phyloP scores from a whole-genome alignment of 2,329 filamentous ascomycete genomes.

The Claviceps sp. region DNA sequence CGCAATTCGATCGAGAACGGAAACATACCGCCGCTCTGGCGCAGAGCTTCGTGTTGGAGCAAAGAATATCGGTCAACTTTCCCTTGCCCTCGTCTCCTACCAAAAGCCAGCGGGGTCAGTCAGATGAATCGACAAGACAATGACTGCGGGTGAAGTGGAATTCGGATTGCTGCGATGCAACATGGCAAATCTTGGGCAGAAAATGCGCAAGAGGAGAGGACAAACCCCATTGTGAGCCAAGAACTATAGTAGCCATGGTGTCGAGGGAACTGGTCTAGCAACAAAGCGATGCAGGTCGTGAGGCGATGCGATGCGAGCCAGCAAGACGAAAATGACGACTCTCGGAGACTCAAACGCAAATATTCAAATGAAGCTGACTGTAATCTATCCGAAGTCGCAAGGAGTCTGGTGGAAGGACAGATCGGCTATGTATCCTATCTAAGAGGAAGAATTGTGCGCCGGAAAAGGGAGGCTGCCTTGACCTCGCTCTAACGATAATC shows the following conservation, averaged over 20 bases:
- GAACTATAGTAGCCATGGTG: slow-evolving; percentile 9
- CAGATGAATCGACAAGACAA: slow-evolving; percentile 3
- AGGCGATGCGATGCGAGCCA: not conserved
- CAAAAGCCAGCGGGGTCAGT: not conserved
- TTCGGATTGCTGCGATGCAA: not conserved
- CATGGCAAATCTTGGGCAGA: not conserved
- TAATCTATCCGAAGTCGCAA: too few species aligned
- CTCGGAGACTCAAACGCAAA: not conserved
- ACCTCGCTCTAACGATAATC: too few species aligned
- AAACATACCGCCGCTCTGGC: slow-evolving; percentile 15
- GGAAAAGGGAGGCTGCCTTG: too few species aligned
- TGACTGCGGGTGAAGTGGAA: not conserved
- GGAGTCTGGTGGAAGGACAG: too few species aligned
- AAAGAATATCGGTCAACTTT: slow-evolving; percentile 23
- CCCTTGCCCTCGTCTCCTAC: slow-evolving; percentile 26
- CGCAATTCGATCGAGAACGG: slow-evolving; percentile 8
- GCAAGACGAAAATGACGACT: not conserved
- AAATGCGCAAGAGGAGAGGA: slow-evolving; percentile 7
- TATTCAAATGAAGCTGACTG: not conserved
- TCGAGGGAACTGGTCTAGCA: not conserved
- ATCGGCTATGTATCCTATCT: too few species aligned
- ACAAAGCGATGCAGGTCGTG: not conserved
- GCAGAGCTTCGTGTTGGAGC: slow-evolving; percentile 18
- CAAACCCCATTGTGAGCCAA: slow-evolving; percentile 27
- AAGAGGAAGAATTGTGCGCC: too few species aligned